Base-by-base conservation (phyloP, 139 green algal genomes). In the Chlamydomonas sphaeroides region DNA sequence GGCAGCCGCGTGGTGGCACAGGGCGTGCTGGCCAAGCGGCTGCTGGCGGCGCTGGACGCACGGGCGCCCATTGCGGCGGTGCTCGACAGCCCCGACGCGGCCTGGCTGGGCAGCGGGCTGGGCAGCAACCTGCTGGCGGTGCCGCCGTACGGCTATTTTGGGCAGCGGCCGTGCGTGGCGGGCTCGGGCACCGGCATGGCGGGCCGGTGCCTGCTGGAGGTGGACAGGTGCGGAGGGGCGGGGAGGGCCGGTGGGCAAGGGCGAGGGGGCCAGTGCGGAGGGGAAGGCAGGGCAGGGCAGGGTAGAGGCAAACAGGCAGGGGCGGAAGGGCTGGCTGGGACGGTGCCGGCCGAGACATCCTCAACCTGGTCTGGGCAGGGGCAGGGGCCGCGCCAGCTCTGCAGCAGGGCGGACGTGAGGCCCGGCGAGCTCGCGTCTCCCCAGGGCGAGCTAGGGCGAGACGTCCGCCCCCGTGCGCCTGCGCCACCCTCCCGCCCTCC, bases 111-210 rank as follows among this genome's bases (percentile, higher is more conserved):
- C 28, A 65, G 66, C n/a, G 23, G 30, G 77, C 65, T 72, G 62
- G 48, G 21, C 17, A 32, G 78, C 56, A 99, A 98, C 86, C 87
- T 99, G 68, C 73, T 99, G 65, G 67, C 86, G 45, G 81, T 95
- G 51, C 92, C 97, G 78, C 87, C 94, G 5, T 99, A 99, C 91
- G 84, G 97, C 65, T 99, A 93, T 90, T 99, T 99, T n/a, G 49
- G 48, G 32, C 35, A 59, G n/a, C 65, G 65, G 65, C 57, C 68
- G 25, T 71, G 35, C 17, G 56, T 6, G 1, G n/a, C 39, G 32
- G 23, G 42, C 35, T 36, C 36, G 11, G 53, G 36, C 32, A n/a
- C 26, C 33, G 26, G 76, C 30, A 71, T 80, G 74, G 30, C 18
- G 30, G 74, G 59, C 15, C 63, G 59, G 11, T 66, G 42, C 7